phyloP scores from a whole-genome alignment of 1,284 basidiomycete species.

The Apiotrichum laibachii region DNA sequence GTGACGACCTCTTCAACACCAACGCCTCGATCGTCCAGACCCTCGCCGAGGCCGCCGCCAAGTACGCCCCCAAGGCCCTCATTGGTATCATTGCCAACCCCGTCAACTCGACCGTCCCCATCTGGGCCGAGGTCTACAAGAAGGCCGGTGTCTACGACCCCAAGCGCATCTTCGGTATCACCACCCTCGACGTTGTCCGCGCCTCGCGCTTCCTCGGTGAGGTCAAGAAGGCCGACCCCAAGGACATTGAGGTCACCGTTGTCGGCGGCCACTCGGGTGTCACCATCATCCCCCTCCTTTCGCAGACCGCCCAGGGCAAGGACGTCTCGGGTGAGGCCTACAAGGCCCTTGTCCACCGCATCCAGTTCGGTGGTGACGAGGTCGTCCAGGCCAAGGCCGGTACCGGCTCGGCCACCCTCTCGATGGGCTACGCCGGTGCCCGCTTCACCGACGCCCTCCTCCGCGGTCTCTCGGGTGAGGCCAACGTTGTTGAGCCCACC shows the following conservation, averaged over 20 bases:
- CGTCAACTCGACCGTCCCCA: conserved; percentile 96
- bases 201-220: conserved; percentile 92
- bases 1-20: conserved; percentile 57
- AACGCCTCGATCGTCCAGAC: conserved; percentile 96
- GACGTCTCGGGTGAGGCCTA: conserved; percentile 57
- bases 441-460: conserved; percentile 78
- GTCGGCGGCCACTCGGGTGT: conserved; percentile 96
- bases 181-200: conserved; percentile 96
- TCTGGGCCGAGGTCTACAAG: conserved; percentile 94
- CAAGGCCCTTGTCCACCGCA: conserved; percentile 73
- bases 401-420: conserved; percentile 78
- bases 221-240: conserved; percentile 62
- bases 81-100: conserved; percentile 95
- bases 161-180: conserved; percentile 92
- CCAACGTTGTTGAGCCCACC: conserved; percentile 76
- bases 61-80: conserved; percentile 81
- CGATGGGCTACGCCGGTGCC: conserved; percentile 85
- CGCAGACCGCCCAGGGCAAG: conserved; percentile 70
- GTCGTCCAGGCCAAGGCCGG: conserved; percentile 91
- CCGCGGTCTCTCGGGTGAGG: conserved; percentile 82
- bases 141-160: conserved; percentile 86
- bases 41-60: conserved; percentile 85
- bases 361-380: conserved; percentile 93
- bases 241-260: conserved; percentile 71
- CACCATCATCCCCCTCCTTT: conserved; percentile 94